Base-by-base conservation (phyloP, 805 yeast species). In the Yarrowia sp. region DNA sequence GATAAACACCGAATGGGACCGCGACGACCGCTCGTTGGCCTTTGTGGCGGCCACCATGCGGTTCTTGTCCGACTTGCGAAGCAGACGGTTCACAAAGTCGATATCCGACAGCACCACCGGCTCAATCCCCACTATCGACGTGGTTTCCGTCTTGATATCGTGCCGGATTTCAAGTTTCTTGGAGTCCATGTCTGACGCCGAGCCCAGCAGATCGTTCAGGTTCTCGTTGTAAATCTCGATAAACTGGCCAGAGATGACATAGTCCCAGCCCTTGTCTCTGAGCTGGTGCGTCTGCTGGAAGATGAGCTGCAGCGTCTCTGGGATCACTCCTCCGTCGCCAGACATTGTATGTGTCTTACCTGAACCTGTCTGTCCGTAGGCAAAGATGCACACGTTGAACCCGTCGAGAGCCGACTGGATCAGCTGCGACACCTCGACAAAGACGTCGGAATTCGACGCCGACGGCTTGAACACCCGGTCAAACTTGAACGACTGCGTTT, bases 321-420 rank as follows among this genome's bases (percentile, higher is more conserved):
- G 92, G 42, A 92, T 91, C 81, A 94, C 86, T 15, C 99, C 98
- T 74, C 89, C 89, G 0, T 77, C 74, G 0, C 84, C 79, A 35
- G 83, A 79, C 98, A 94, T 95, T 0, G 99, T 95, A 76, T 79
- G 88, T 1, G 98, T 94, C 76, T 94, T 94, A 3, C 99, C 99
- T 0, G 98, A 89, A 0, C 95, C 97, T 0, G 99, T 95, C 78
- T 94, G 99, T 0, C 99, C 99, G 77, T 95, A 94, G 0, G 98
- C 97, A 80, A 94, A 92, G 1, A 95, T 91, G 77, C 98, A 92
- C 2, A 92, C 97, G 73, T 92, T 92, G 74, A 83, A 87, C 0
- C 99, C 99, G 78, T 94, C 97, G 14, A 93, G 77, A 0, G 96
- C 87, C 80, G 85, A 91, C 76, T 92, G 97, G 1, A 94, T 87